These are phyloP conservation scores for Coemansia sp. DNA, from an alignment of 192 early-diverging fungal species.

Conservation along the genomic window DNA sequence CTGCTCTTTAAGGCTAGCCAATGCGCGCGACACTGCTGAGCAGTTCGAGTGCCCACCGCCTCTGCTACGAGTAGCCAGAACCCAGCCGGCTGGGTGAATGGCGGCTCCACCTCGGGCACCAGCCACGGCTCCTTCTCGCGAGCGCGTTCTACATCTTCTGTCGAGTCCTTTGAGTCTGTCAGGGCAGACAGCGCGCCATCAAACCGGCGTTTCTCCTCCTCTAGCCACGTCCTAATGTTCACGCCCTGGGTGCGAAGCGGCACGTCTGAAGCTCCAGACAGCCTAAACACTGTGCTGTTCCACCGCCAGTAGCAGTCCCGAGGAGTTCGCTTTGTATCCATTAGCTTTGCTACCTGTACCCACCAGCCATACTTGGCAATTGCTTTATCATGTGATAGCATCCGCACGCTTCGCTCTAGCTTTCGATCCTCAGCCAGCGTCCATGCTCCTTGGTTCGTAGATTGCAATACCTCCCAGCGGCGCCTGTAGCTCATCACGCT, in stretches of 20 bases:
- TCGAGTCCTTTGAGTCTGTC: neutral
- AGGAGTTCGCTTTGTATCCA: slow-evolving; percentile 4
- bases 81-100: neutral
- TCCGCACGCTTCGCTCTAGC: neutral
- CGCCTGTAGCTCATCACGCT: slow-evolving; percentile 5
- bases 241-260: neutral
- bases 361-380: slow-evolving; percentile 4
- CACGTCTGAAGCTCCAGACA: neutral
- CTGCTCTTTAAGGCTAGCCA: neutral
- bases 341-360: slow-evolving; percentile 1
- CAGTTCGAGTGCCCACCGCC: slow-evolving; percentile 7
- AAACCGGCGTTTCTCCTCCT: neutral
- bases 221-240: slow-evolving; percentile 1
- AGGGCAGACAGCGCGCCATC: neutral
- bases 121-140: slow-evolving; percentile 11
- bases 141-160: neutral
- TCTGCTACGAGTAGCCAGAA: slow-evolving; percentile 7
- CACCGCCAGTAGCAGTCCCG: slow-evolving; percentile 14
- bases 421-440: slow-evolving; percentile 8
- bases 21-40: slow-evolving; percentile 3
- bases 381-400: neutral
- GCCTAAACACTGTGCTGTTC: neutral
- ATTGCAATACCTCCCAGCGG: neutral
- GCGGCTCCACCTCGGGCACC: neutral
- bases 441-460: slow-evolving; percentile 7